Percentiles rank a stretch among this genome's conserved stretches.
Conservation (phyloP, 805 yeast species). For the Candida arabinofermentans region DNA sequence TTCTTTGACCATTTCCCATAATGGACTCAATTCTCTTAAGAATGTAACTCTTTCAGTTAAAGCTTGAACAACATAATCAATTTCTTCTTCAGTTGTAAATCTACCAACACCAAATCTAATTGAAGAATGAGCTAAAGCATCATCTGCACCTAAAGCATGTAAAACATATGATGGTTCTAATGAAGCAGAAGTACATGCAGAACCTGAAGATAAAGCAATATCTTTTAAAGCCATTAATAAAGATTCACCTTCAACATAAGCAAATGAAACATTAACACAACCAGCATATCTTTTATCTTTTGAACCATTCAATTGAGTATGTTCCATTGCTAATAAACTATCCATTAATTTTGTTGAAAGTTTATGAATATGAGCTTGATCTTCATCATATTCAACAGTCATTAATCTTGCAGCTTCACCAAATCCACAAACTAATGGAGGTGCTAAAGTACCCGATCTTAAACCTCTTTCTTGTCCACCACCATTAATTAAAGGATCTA, state of each 20-base stretch:
- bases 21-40: conserved; percentile 87
- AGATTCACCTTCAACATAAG: conserved; percentile 97
- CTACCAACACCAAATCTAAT: conserved; percentile 96
- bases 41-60: conserved; percentile 85
- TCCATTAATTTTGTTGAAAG: conserved; percentile 70
- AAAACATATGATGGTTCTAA: conserved; percentile 95
- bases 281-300: conserved; percentile 74
- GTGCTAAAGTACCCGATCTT: conserved; percentile 94
- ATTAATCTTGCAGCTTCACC: conserved; percentile 95
- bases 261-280: conserved; percentile 94
- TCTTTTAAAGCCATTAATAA: conserved; percentile 96
- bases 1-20: conserved; percentile 99
- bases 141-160: conserved; percentile 96
- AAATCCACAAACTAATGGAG: conserved; percentile 93
- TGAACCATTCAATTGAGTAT: conserved; percentile 89
- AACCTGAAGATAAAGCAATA: conserved; percentile 92
- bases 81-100: conserved; percentile 93
- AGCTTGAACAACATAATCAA: conserved; percentile 89
- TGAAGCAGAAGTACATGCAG: conserved; percentile 98
- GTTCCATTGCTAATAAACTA: conserved; percentile 77
- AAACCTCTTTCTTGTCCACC: conserved; percentile 99
- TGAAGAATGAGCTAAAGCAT: conserved; percentile 97
- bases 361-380: conserved; percentile 61
- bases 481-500: conserved; percentile 92
- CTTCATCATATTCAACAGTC: conserved; percentile 68